Base-by-base conservation (phyloP, 176 grass and related monocot genomes). In the Triticum timopheevii region DNA sequence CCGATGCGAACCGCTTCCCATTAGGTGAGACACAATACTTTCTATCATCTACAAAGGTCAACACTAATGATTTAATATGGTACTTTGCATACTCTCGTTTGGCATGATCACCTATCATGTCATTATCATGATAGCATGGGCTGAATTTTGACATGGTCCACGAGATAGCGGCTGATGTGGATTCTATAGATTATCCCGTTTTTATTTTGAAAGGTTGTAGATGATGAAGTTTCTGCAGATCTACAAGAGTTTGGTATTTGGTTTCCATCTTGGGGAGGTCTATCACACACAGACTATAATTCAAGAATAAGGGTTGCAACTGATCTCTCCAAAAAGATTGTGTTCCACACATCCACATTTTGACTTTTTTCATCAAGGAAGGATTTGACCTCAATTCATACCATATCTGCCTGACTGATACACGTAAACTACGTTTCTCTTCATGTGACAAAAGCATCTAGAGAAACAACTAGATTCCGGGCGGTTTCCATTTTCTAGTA, bases 391-490 rank as follows among this genome's bases (percentile, higher is more conserved):
- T 90, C 22, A 89, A 73, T 28, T 91, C 81, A 77, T 86, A 91
- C 95, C 92, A 97, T 69, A 97, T 86, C n/a, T 90, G 84, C 63
- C 79, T 87, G 72, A 95, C 47, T 69, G 89, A 85, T 44, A 88
- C 73, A 77, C 78, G 85, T 70, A 85, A 80, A 19, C 81, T 80
- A 79, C 76, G 75, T 74, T 86, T 82, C 63, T 88, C 90, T 80
- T 92, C 78, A 65, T 91, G 80, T 64, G 73, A 82, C 47, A 84
- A 58, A 15, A 97, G 79, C 44, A 85, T 79, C 35, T 91, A 75
- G 33, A 95, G 87, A 83, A 97, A 92, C 44, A 87, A 75, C 92
- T 90, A 97, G 59, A 80, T 58, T n/a, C 91, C 95, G 2, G 87
- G 92, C 13, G 68, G 65, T 49, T 65, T 91, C 89, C 92, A 93